Evolutionary conservation across 192 early-diverging fungal genomes (phyloP), one percentile per base, ranked within the genome.

Genomic region (Phlyctochytrium bullatum): DNA sequence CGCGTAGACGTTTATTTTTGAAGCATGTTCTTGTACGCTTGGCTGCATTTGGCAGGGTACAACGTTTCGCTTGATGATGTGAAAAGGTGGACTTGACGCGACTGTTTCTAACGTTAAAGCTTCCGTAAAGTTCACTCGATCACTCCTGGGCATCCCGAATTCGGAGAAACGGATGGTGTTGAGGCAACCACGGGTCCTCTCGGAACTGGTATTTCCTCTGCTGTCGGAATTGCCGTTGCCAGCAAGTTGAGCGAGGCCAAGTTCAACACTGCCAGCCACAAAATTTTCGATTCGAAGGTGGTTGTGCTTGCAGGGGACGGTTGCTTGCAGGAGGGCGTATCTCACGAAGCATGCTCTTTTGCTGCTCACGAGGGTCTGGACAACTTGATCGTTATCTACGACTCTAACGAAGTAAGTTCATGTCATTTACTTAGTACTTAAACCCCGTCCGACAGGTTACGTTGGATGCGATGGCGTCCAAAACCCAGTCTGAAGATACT

Each of bases 161-260:
- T 77, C 24, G 78, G 82, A 66, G 86, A 88, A 59, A 92, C 93
- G 30, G 80, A 83, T 52, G 95, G 97, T 53, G 86, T 98, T 72
- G 97, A 98, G 78, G 94, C 97, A 16, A 93, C 97, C 32, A 99
- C 97, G 60, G 96, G 96, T 35, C 96, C 96, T 40, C 88, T 98
- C 34, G 96, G 96, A 59, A 94, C 96, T 85, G 91, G 95, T 57
- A 89, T 99, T 56, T 79, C 89, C 35, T 93, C 90, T 66, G 87
- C 94, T 29, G 95, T 99, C 51, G 97, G 97, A 78, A 83, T 96
- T 59, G 97, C 97, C 30, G 80, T 91, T 56, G 94, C 90, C 36
- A 88, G 92, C 77, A 90, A 88, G 30, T 93, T 97, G 66, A 69
- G 92, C 63, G 91, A 89, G 33, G 93, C 97, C 35, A 90, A 83